These are phyloP conservation scores for Daphne laureola DNA, from an alignment of 441 rosid genomes.

Conservation along the genomic window DNA sequence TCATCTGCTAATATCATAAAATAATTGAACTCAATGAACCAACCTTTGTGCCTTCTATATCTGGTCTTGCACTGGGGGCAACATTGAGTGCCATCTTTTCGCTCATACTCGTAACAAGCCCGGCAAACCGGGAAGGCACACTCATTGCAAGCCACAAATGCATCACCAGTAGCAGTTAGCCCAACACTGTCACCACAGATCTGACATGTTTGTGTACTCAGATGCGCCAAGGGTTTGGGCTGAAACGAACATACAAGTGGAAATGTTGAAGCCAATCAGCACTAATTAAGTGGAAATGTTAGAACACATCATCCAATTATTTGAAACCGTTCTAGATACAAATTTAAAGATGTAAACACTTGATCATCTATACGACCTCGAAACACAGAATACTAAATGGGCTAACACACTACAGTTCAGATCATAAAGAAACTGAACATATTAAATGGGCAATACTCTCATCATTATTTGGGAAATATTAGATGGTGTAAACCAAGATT, in stretches of 20 bases:
- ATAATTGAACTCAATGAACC: slow-evolving; percentile 11
- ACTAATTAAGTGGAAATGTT: too few species aligned
- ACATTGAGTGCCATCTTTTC: slow-evolving; percentile 89
- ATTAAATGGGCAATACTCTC: too few species aligned
- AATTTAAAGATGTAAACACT: too few species aligned
- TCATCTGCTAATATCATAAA: not conserved
- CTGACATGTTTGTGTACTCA: slow-evolving; percentile 76
- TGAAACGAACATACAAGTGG: slow-evolving; percentile 24
- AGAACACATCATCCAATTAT: too few species aligned
- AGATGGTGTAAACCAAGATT: too few species aligned
- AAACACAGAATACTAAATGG: too few species aligned
- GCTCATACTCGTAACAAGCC: slow-evolving; percentile 91
- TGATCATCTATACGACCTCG: too few species aligned
- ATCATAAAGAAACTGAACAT: too few species aligned
- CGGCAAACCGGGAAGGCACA: slow-evolving; percentile 97
- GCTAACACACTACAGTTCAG: too few species aligned
- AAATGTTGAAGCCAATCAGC: too few species aligned
- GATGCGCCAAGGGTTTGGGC: slow-evolving; percentile 70
- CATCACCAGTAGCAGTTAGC: slow-evolving; percentile 44
- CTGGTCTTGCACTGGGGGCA: slow-evolving; percentile 98
- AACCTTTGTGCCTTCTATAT: slow-evolving; percentile 84
- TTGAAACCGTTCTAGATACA: too few species aligned
- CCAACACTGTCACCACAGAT: slow-evolving; percentile 90
- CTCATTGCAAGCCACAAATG: slow-evolving; percentile 91
- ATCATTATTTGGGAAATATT: too few species aligned